Percentiles rank a stretch among this genome's conserved stretches.
phyloP scores from a whole-genome alignment of 2,329 filamentous ascomycete genomes.

The Ascochyta rabiei region DNA sequence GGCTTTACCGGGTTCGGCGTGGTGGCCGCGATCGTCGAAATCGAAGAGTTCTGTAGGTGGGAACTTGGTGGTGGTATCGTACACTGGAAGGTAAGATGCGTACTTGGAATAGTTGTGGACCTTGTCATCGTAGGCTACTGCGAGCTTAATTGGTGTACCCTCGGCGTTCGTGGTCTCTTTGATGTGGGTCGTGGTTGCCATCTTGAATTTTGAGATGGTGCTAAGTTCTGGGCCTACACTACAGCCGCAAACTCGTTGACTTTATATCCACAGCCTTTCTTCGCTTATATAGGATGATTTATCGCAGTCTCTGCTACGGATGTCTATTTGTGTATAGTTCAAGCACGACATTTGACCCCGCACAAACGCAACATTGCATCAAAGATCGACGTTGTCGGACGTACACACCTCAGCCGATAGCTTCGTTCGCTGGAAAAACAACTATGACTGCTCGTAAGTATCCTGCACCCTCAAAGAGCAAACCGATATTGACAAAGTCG shows the following conservation, averaged over 20 bases:
- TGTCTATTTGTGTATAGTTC: background rate
- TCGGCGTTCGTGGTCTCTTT: constrained; percentile 27
- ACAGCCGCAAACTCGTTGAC: too few species aligned
- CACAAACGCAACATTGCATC: constrained; percentile 28
- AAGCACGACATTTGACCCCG: constrained; percentile 38
- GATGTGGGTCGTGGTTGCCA: constrained; percentile 21
- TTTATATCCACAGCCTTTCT: too few species aligned
- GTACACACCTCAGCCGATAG: constrained; percentile 1
- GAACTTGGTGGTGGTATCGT: constrained; percentile 47
- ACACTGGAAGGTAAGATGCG: constrained; percentile 43
- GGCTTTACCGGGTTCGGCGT: constrained; percentile 52
- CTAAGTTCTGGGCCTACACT: too few species aligned
- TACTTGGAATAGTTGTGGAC: constrained; percentile 42
- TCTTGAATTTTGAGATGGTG: background rate
- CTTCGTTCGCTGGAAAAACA: too few species aligned
- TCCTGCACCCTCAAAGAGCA: too few species aligned
- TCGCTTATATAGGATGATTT: too few species aligned
- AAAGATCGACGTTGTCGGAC: constrained; percentile 40
- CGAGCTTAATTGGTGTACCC: constrained; percentile 29
- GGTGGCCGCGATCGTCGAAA: constrained; percentile 50
- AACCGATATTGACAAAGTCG: too few species aligned
- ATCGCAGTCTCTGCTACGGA: background rate
- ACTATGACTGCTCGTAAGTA: too few species aligned
- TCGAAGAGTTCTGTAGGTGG: constrained; percentile 50
- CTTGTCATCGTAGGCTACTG: constrained; percentile 29